Evolutionary conservation across 2,329 filamentous ascomycete species (phyloP).

Genomic region (Erysiphe neolycopersici): DNA sequence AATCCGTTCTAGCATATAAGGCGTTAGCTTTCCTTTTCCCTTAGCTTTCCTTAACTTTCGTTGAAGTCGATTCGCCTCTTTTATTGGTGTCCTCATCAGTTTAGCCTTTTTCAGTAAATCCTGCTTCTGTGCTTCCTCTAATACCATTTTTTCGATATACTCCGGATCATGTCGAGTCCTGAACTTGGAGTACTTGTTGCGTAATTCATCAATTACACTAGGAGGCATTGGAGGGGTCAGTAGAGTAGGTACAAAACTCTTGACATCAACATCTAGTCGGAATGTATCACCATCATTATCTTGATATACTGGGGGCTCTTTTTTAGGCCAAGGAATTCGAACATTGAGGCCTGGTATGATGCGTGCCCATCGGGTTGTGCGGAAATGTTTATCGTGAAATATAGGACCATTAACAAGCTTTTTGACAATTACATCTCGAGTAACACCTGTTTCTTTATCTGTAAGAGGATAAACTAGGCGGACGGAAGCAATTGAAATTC

Average conservation of each 20-base stretch:
- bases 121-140: conserved; percentile 24
- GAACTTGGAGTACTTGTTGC: conserved; percentile 60
- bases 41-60: conserved; percentile 10
- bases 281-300: conserved; percentile 43
- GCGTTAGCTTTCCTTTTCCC: conserved; percentile 11
- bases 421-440: conserved; percentile 53
- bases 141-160: conserved; percentile 38
- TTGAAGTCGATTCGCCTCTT: conserved; percentile 10
- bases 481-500: conserved; percentile 42
- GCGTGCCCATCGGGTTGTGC: conserved; percentile 23
- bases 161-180: conserved; percentile 53
- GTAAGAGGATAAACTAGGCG: conserved; percentile 57
- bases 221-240: conserved; percentile 52
- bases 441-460: conserved; percentile 34
- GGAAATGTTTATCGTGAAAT: conserved; percentile 22
- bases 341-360: conserved; percentile 46
- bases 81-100: conserved; percentile 13
- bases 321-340: conserved; percentile 50
- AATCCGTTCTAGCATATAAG: conserved; percentile 12
- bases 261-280: conserved; percentile 46
- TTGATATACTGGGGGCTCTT: conserved; percentile 20
- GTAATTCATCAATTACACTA: conserved; percentile 58
- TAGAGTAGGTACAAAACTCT: conserved; percentile 54
- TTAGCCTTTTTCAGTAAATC: conserved; percentile 7
- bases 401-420: conserved; percentile 30